These are phyloP conservation scores for Cytospora paraplurivora DNA, from an alignment of 2,329 filamentous ascomycete genomes.

Conservation along the genomic window DNA sequence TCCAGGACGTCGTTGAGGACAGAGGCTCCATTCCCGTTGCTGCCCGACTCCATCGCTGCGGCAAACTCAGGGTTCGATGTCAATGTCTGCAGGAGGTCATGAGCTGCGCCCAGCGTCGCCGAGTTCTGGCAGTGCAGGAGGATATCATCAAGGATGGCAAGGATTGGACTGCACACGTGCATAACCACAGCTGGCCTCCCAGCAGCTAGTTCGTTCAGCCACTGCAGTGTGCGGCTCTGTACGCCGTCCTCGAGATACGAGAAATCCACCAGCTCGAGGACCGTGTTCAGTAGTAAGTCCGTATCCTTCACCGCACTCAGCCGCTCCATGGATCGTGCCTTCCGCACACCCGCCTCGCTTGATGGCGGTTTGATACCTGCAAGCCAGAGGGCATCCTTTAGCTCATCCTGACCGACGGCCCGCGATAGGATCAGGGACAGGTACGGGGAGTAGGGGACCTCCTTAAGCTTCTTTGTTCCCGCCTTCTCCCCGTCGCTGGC, in stretches of 20 bases:
- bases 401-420: conserved; percentile 58
- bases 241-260: conserved; percentile 63
- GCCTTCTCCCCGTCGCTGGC: conserved; percentile 34
- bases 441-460: conserved; percentile 56
- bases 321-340: conserved; percentile 47
- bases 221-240: conserved; percentile 60
- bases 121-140: conserved; percentile 65
- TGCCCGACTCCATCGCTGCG: conserved; percentile 48
- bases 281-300: conserved; percentile 63
- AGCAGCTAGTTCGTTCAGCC: conserved; percentile 60
- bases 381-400: conserved; percentile 64
- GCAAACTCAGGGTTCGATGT: conserved; percentile 57
- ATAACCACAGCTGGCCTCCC: conserved; percentile 58
- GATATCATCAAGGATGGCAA: conserved; percentile 61
- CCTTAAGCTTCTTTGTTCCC: conserved; percentile 32
- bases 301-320: conserved; percentile 56
- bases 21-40: conserved; percentile 7
- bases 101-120: conserved; percentile 60
- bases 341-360: conserved; percentile 43
- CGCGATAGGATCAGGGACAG: conserved; percentile 61
- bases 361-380: conserved; percentile 52
- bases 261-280: conserved; percentile 68
- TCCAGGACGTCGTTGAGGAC: conserved; percentile 56
- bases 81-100: conserved; percentile 60
- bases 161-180: conserved; percentile 61